Conservation (phyloP, 768 basidiomycete genomes). For the Phanerochaete carnosa region DNA sequence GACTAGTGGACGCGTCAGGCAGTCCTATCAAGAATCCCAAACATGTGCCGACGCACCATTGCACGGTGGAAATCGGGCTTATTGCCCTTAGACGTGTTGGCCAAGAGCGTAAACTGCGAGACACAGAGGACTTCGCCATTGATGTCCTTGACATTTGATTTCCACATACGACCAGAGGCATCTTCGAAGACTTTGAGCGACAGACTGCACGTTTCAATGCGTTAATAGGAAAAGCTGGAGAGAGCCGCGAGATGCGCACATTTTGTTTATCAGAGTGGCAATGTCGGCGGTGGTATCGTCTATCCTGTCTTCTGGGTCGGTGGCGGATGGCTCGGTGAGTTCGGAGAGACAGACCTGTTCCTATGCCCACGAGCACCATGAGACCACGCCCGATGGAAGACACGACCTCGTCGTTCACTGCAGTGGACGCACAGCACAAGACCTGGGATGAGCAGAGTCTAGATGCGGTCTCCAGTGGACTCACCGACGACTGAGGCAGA, state of each 20-base stretch:
- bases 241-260: constrained; percentile 42
- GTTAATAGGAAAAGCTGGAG: not conserved
- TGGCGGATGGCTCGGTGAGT: constrained; percentile 2
- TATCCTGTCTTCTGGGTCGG: constrained; percentile 34
- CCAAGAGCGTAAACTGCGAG: constrained; percentile 90
- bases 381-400: constrained; percentile 82
- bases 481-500: constrained; percentile 83
- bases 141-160: constrained; percentile 81
- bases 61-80: constrained; percentile 93
- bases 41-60: constrained; percentile 57
- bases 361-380: constrained; percentile 90
- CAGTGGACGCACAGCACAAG: not conserved
- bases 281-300: constrained; percentile 82
- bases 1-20: constrained; percentile 39
- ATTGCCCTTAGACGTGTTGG: constrained; percentile 82
- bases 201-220: constrained; percentile 41
- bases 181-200: constrained; percentile 72
- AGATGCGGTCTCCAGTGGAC: constrained; percentile 1
- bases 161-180: constrained; percentile 73
- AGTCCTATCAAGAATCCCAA: not conserved
- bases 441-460: not conserved
- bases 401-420: constrained; percentile 78
- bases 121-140: constrained; percentile 91
- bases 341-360: constrained; percentile 49
- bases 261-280: constrained; percentile 73